These are phyloP conservation scores for Penicillium pancosmium DNA, from an alignment of 495 filamentous ascomycete species.

Conservation along the genomic window DNA sequence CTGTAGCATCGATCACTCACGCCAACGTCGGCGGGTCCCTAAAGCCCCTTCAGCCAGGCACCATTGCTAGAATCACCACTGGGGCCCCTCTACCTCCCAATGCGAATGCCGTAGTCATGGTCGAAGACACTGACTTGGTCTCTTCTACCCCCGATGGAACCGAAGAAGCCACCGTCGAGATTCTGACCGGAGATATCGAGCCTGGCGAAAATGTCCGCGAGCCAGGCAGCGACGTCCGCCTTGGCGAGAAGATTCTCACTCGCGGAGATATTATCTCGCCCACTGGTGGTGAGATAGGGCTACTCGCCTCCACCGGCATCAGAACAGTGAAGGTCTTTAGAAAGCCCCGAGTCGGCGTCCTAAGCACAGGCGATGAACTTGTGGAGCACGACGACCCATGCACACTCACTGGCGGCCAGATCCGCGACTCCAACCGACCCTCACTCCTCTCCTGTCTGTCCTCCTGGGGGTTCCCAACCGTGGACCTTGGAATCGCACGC, in stretches of 20 bases:
- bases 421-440: constrained; percentile 90
- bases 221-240: constrained; percentile 81
- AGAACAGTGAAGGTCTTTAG: constrained; percentile 72
- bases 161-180: constrained; percentile 87
- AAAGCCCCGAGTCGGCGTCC: constrained; percentile 78
- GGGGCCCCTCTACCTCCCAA: constrained; percentile 89
- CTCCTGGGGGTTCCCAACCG: constrained; percentile 75
- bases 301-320: constrained; percentile 83
- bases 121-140: constrained; percentile 84
- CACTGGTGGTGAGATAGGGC: constrained; percentile 86
- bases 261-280: constrained; percentile 79
- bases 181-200: constrained; percentile 72
- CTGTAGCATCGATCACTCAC: constrained; percentile 85
- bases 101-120: constrained; percentile 94
- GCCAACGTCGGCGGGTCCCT: constrained; percentile 67
- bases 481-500: constrained; percentile 85
- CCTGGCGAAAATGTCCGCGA: constrained; percentile 88
- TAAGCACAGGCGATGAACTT: constrained; percentile 96
- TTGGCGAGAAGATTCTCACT: constrained; percentile 67
- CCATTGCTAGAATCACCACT: constrained; percentile 89
- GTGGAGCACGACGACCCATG: constrained; percentile 71
- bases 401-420: constrained; percentile 73
- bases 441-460: constrained; percentile 75
- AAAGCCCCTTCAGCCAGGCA: constrained; percentile 64
- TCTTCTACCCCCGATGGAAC: constrained; percentile 73